phyloP scores from a whole-genome alignment of 2,329 filamentous ascomycete genomes.

The Akanthomyces uredinophilus region DNA sequence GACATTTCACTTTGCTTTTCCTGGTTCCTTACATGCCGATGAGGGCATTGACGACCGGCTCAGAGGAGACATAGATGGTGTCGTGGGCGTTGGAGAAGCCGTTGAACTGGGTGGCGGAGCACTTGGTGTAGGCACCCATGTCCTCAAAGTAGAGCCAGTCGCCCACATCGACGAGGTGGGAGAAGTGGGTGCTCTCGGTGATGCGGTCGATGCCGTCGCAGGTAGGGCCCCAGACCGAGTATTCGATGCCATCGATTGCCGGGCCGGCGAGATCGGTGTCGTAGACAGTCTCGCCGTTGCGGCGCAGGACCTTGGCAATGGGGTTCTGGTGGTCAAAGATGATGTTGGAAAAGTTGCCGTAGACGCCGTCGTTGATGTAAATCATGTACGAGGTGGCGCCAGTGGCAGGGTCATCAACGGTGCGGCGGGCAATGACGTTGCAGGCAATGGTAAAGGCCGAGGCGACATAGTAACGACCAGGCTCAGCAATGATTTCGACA shows the following conservation, averaged over 20 bases:
- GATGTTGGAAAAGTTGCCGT: conserved; percentile 98
- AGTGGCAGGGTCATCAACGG: conserved; percentile 65
- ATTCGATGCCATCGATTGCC: conserved; percentile 59
- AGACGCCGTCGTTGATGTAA: conserved; percentile 95
- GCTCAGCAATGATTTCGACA: conserved; percentile 88
- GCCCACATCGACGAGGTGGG: conserved; percentile 76
- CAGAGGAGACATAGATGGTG: conserved; percentile 90
- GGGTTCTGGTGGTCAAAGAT: conserved; percentile 98
- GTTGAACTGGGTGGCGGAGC: conserved; percentile 96
- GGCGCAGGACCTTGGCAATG: conserved; percentile 71
- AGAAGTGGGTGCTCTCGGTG: conserved; percentile 71
- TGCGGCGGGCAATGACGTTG: conserved; percentile 92
- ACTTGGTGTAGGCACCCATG: conserved; percentile 98
- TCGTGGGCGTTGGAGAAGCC: conserved; percentile 91
- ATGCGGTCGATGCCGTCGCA: conserved; percentile 98
- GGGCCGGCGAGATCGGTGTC: conserved; percentile 47
- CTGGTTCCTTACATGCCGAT: conserved; percentile 35
- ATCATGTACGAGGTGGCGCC: conserved; percentile 81
- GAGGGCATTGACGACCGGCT: conserved; percentile 76
- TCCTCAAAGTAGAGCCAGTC: conserved; percentile 99
- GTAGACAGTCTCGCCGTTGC: conserved; percentile 53
- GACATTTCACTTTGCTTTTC: background rate
- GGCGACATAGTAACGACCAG: conserved; percentile 92
- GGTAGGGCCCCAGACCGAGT: conserved; percentile 97
- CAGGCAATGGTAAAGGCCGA: conserved; percentile 91